Evolutionary conservation across 768 basidiomycete species (phyloP).

Genomic region (Leccinum obscurum): DNA sequence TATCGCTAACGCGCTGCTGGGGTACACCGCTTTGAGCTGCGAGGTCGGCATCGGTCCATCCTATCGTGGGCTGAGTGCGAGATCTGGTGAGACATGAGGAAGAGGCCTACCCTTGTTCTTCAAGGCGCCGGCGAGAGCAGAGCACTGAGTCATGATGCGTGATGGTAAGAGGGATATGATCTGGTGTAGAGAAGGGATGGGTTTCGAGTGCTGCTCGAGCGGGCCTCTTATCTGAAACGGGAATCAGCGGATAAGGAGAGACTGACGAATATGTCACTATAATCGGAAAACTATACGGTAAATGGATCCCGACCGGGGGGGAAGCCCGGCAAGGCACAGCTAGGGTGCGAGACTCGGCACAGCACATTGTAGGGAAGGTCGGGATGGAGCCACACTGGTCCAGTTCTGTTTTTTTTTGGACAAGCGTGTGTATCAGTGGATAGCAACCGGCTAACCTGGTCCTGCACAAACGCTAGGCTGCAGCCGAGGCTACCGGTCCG

Average conservation of each 20-base stretch:
- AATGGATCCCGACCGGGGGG: no score
- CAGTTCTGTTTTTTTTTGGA: no score
- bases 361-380: no score
- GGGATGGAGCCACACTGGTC: no score
- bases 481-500: no score
- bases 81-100: not conserved
- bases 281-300: no score
- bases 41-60: constrained; percentile 32
- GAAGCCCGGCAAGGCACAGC: no score
- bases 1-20: constrained; percentile 51
- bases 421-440: no score
- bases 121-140: constrained; percentile 57
- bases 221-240: constrained; percentile 16
- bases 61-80: constrained; percentile 5
- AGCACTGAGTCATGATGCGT: constrained; percentile 48
- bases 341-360: no score
- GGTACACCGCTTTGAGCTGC: constrained; percentile 43
- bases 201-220: not conserved
- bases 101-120: constrained; percentile 42
- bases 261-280: constrained; percentile 3
- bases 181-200: not conserved
- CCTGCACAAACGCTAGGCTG: no score
- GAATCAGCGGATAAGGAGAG: constrained; percentile 16
- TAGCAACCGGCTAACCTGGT: no score
- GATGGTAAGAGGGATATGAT: constrained; percentile 43